Conservation (phyloP, 306 rosid genomes). For the Ziziphus jujuba region DNA sequence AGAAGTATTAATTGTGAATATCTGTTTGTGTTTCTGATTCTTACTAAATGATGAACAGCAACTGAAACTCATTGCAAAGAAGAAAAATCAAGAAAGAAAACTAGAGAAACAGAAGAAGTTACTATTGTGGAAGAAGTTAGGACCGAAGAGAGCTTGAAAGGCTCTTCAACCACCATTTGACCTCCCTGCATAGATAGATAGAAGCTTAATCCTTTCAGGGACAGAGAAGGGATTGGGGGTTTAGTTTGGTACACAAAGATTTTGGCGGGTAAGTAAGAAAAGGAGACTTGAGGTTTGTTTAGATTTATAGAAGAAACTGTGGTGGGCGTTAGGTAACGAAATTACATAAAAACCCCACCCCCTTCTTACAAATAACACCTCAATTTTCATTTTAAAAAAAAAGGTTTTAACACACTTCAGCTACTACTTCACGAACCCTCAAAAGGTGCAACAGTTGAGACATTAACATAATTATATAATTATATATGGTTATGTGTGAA, state of each 20-base stretch:
- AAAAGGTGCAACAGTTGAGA: neutral
- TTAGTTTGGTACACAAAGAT: neutral
- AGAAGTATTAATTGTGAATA: too few species aligned
- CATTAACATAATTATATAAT: neutral
- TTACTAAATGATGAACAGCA: neutral
- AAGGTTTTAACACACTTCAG: neutral
- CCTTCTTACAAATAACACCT: neutral
- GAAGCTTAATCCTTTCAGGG: neutral
- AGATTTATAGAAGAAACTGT: neutral
- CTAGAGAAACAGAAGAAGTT: slow-evolving; percentile 2
- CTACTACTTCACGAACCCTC: neutral
- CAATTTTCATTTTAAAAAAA: too few species aligned
- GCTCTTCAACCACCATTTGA: slow-evolving; percentile 16
- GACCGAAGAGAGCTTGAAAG: slow-evolving; percentile 2
- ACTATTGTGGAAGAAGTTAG: slow-evolving; percentile 11
- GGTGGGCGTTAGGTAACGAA: slow-evolving; percentile 5
- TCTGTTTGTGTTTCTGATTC: too few species aligned
- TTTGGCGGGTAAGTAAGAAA: slow-evolving; percentile 11
- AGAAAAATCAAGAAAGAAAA: neutral
- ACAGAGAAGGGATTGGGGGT: neutral
- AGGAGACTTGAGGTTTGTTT: neutral
- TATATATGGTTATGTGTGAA: neutral
- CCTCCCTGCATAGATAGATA: slow-evolving; percentile 12
- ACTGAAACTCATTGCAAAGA: neutral
- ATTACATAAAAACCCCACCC: neutral